phyloP scores from a whole-genome alignment of 2,329 filamentous ascomycete genomes.

The Aspergillus sp. region DNA sequence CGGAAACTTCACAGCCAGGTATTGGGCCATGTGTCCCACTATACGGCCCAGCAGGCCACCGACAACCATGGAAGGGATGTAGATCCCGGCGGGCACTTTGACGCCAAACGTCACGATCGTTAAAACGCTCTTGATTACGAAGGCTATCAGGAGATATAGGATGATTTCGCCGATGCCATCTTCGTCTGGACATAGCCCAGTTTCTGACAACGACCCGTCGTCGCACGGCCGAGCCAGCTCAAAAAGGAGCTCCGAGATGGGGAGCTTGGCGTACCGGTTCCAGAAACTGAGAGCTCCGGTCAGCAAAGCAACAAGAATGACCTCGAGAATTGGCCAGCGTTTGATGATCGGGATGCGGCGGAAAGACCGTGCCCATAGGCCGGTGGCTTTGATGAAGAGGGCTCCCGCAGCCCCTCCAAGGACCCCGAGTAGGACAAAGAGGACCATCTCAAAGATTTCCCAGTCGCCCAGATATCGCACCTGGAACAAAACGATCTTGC shows the following conservation, averaged over 20 bases:
- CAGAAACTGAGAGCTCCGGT: slow-evolving; percentile 85
- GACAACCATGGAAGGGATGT: slow-evolving; percentile 97
- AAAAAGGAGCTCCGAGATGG: slow-evolving; percentile 81
- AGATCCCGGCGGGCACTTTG: slow-evolving; percentile 93
- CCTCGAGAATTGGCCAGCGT: slow-evolving; percentile 72
- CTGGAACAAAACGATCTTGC: slow-evolving; percentile 94
- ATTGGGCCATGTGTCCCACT: slow-evolving; percentile 77
- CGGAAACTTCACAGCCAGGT: slow-evolving; percentile 64
- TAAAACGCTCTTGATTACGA: slow-evolving; percentile 79
- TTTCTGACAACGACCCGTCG: slow-evolving; percentile 50
- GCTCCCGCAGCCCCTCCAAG: slow-evolving; percentile 79
- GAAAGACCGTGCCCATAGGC: slow-evolving; percentile 81
- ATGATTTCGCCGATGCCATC: slow-evolving; percentile 75
- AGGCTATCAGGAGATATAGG: slow-evolving; percentile 61
- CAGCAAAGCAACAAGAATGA: slow-evolving; percentile 73
- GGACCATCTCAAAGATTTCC: slow-evolving; percentile 82
- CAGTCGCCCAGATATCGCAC: slow-evolving; percentile 85
- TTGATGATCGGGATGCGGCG: slow-evolving; percentile 74
- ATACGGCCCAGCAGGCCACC: slow-evolving; percentile 84
- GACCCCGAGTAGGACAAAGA: slow-evolving; percentile 77
- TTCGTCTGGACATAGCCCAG: slow-evolving; percentile 67
- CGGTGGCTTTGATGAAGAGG: slow-evolving; percentile 91
- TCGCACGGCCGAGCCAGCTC: slow-evolving; percentile 86
- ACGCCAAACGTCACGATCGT: slow-evolving; percentile 91
- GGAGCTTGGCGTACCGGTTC: slow-evolving; percentile 81